Percentiles rank a stretch among this genome's conserved stretches.
These are phyloP conservation scores for Vitis labrusca DNA, from an alignment of 164 flowering plant genomes.

Conservation along the genomic window DNA sequence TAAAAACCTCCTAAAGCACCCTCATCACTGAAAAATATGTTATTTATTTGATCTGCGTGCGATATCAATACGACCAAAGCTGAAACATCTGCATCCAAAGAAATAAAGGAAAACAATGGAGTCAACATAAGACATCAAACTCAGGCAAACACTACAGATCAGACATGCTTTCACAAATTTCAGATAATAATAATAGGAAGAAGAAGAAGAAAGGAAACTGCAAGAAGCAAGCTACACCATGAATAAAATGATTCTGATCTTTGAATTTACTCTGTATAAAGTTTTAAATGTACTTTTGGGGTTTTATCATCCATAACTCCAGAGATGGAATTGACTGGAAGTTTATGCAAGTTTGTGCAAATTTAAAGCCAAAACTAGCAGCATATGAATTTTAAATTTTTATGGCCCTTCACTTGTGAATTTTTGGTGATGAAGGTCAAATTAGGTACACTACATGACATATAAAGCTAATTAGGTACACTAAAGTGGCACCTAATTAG, in stretches of 20 bases:
- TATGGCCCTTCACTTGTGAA: no score
- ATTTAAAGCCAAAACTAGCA: not conserved
- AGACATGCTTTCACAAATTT: not conserved
- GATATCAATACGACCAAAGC: constrained; percentile 51
- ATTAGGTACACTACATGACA: no score
- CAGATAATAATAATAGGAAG: no score
- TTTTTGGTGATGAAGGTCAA: no score
- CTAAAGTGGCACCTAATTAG: no score
- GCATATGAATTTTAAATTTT: not conserved
- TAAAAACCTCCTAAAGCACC: constrained; percentile 53
- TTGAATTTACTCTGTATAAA: no score
- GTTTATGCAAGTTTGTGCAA: not conserved
- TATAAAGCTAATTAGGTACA: no score
- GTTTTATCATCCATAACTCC: not conserved
- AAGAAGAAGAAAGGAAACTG: no score
- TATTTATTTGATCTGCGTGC: constrained; percentile 45
- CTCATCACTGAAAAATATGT: constrained; percentile 42
- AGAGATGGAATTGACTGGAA: not conserved
- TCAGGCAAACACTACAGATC: not conserved
- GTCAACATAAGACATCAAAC: not conserved
- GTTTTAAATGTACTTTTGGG: not conserved
- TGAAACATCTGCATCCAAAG: constrained; percentile 53
- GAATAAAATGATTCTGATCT: no score
- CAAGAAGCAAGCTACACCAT: not conserved
- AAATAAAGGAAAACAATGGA: not conserved